Percentiles rank a stretch among this genome's conserved stretches.
phyloP scores from a whole-genome alignment of 164 flowering plant species.

The Euptelea pleiosperma region DNA sequence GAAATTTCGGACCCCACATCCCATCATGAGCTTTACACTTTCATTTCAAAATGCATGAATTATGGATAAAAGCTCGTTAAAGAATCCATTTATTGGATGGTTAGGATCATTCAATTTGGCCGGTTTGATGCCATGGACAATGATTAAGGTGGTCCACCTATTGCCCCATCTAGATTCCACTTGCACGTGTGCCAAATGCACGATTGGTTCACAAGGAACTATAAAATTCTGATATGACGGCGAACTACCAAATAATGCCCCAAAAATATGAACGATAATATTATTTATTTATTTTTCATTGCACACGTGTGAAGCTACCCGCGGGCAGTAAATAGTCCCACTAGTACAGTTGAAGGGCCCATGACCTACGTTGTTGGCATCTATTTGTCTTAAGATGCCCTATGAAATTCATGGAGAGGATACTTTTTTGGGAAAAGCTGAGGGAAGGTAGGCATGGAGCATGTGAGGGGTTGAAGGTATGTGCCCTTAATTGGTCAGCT shows the following conservation, averaged over 20 bases:
- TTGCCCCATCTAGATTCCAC: no score
- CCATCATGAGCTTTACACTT: no score
- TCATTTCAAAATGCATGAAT: no score
- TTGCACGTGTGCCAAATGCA: no score
- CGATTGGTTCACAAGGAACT: no score
- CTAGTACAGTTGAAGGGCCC: slow-evolving; percentile 3
- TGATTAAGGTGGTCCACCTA: no score
- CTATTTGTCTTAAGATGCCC: slow-evolving; percentile 14
- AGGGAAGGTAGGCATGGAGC: slow-evolving; percentile 17
- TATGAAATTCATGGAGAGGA: slow-evolving; percentile 12
- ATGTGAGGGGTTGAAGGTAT: slow-evolving; percentile 24
- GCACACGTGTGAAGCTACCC: slow-evolving; percentile 8
- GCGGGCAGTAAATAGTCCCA: background rate
- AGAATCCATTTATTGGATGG: no score
- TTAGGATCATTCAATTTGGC: no score
- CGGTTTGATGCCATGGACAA: no score
- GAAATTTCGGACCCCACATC: no score
- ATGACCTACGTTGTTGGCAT: slow-evolving; percentile 10
- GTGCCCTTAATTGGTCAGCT: slow-evolving; percentile 4
- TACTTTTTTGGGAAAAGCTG: slow-evolving; percentile 12
- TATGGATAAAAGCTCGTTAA: no score
- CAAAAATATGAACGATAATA: background rate
- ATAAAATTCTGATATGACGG: no score
- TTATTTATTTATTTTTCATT: background rate
- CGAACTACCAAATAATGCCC: background rate